phyloP scores from a whole-genome alignment of 805 yeast genomes.

The Candida insectorum region DNA sequence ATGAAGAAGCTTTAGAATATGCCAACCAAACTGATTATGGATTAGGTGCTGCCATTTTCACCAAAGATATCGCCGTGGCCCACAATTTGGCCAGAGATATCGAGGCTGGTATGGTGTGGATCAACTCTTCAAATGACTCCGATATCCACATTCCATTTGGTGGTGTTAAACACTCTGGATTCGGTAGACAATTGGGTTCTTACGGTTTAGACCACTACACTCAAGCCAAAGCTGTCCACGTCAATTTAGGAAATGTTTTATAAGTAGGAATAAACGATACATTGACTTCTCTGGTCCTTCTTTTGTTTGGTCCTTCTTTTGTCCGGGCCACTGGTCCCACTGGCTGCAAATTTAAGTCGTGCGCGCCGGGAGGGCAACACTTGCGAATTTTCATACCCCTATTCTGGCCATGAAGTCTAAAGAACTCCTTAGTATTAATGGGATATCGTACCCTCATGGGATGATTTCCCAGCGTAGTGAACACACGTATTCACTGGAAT shows the following conservation, averaged over 20 bases:
- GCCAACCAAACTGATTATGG: conserved; percentile 80
- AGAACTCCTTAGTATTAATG: too few species aligned
- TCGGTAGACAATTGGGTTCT: conserved; percentile 79
- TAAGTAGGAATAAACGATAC: not conserved
- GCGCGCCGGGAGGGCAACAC: too few species aligned
- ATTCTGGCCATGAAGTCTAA: too few species aligned
- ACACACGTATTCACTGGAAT: too few species aligned
- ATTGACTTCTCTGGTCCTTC: too few species aligned
- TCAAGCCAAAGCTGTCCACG: conserved; percentile 72
- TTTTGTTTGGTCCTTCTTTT: too few species aligned
- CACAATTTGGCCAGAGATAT: conserved; percentile 56
- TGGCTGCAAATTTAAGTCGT: too few species aligned
- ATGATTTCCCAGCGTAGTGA: too few species aligned
- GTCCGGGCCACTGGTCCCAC: too few species aligned
- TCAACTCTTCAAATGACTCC: conserved; percentile 44
- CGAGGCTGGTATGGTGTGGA: conserved; percentile 45
- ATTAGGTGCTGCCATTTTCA: conserved; percentile 78
- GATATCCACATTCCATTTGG: conserved; percentile 63
- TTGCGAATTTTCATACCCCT: too few species aligned
- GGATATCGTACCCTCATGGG: too few species aligned
- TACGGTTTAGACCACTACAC: conserved; percentile 70
- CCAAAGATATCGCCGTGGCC: conserved; percentile 62
- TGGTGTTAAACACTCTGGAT: conserved; percentile 75
- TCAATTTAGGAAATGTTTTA: conserved; percentile 53
- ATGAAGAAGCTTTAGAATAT: conserved; percentile 61